These are phyloP conservation scores for Trichophyton verrucosum DNA, from an alignment of 2,329 filamentous ascomycete species.

Conservation along the genomic window DNA sequence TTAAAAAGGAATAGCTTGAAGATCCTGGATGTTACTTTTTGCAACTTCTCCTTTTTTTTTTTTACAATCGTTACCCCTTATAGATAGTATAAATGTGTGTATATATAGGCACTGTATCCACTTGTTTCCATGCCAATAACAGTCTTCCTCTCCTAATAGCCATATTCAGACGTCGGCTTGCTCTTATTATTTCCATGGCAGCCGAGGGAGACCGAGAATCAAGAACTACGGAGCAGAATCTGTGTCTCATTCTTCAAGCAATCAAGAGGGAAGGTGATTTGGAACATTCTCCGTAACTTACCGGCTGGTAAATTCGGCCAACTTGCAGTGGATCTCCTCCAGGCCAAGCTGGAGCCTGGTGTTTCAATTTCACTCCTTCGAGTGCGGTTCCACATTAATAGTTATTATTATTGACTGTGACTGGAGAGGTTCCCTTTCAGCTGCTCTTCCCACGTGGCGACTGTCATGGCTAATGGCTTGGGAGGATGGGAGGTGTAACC, in stretches of 20 bases:
- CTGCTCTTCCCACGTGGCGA: background rate
- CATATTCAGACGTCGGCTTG: background rate
- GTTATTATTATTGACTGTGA: no score
- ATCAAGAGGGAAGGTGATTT: background rate
- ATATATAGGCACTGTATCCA: background rate
- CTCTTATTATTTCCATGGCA: background rate
- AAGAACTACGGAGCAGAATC: background rate
- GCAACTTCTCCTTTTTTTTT: no score
- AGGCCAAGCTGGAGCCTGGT: background rate
- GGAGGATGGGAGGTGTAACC: background rate
- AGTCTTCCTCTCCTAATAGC: background rate
- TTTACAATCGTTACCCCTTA: background rate
- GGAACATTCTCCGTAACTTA: background rate
- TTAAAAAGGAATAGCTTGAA: no score
- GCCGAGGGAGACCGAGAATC: background rate
- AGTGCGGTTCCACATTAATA: background rate
- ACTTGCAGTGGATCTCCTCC: background rate
- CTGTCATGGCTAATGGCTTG: background rate
- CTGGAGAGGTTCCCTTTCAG: background rate
- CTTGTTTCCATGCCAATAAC: slow-evolving; percentile 1
- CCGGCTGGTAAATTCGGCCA: background rate
- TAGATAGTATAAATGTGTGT: background rate
- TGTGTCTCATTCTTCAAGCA: background rate
- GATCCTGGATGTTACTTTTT: no score
- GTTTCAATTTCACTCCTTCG: background rate